Evolutionary conservation across 148 eudicot genomes (phyloP).

Genomic region (Bassia scoparia): DNA sequence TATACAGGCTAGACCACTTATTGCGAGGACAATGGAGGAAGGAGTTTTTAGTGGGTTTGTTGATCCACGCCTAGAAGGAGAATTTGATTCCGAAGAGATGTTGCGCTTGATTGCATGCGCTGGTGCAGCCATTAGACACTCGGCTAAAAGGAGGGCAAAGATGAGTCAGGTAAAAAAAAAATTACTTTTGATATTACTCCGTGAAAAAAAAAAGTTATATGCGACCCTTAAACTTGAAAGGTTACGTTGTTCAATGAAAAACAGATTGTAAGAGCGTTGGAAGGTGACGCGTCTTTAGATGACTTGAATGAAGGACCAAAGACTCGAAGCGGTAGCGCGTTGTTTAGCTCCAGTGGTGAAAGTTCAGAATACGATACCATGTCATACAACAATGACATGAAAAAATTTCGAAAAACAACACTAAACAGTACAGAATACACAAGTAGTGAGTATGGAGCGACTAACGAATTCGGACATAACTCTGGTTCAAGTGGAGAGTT

Average conservation of each 20-base stretch:
- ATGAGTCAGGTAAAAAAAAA: constrained; percentile 81
- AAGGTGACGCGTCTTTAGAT: constrained; percentile 70
- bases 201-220: too few relatives aligned
- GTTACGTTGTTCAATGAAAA: too few relatives aligned
- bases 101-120: constrained; percentile 64
- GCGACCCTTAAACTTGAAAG: too few relatives aligned
- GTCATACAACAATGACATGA: constrained; percentile 33
- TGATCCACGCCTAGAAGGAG: constrained; percentile 50
- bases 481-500: constrained; percentile 31
- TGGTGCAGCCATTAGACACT: constrained; percentile 60
- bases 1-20: constrained; percentile 68
- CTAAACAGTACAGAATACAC: constrained; percentile 48
- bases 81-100: constrained; percentile 62
- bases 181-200: too few relatives aligned
- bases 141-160: constrained; percentile 70
- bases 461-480: constrained; percentile 31
- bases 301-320: constrained; percentile 43
- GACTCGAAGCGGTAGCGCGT: constrained; percentile 1
- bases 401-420: constrained; percentile 26
- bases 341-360: constrained; percentile 27
- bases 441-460: constrained; percentile 48
- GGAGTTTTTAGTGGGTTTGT: constrained; percentile 51
- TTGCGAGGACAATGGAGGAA: constrained; percentile 35
- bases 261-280: constrained; percentile 75
- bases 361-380: constrained; percentile 41